Conservation (phyloP, 1,139 yeast species). For the Yamadazyma blattariae region DNA sequence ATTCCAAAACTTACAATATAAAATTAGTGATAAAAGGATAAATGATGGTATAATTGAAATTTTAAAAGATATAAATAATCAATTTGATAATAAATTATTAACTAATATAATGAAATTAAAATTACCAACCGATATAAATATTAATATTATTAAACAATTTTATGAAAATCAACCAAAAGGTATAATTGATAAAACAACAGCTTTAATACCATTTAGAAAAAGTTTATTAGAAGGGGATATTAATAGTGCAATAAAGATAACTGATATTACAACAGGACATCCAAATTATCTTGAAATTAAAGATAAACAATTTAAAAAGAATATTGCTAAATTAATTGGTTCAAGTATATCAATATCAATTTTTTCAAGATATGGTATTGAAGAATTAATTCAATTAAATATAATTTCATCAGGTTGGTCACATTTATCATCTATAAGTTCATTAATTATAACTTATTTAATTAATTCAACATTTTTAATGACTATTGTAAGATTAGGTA, state of each 20-base stretch:
- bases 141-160: constrained; percentile 30
- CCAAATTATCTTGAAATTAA: constrained; percentile 41
- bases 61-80: constrained; percentile 18
- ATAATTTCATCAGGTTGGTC: constrained; percentile 35
- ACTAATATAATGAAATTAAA: constrained; percentile 30
- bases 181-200: constrained; percentile 34
- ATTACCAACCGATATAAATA: constrained; percentile 29
- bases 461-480: constrained; percentile 61
- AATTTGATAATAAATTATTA: constrained; percentile 14
- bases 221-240: constrained; percentile 61
- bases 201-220: constrained; percentile 61
- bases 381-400: constrained; percentile 32
- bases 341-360: constrained; percentile 35
- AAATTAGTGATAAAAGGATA: constrained; percentile 16
- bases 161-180: constrained; percentile 34
- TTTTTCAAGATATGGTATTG: constrained; percentile 39
- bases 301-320: constrained; percentile 25
- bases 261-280: constrained; percentile 64
- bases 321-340: constrained; percentile 27
- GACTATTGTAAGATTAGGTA: constrained; percentile 56
- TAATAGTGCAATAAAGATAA: constrained; percentile 51
- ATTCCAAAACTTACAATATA: constrained; percentile 19
- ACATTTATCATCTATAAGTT: constrained; percentile 50
- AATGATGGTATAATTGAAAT: constrained; percentile 19
- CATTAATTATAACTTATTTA: constrained; percentile 63